Evolutionary conservation across 2,329 filamentous ascomycete genomes (phyloP).

Genomic region (Calonectria fujianensis): DNA sequence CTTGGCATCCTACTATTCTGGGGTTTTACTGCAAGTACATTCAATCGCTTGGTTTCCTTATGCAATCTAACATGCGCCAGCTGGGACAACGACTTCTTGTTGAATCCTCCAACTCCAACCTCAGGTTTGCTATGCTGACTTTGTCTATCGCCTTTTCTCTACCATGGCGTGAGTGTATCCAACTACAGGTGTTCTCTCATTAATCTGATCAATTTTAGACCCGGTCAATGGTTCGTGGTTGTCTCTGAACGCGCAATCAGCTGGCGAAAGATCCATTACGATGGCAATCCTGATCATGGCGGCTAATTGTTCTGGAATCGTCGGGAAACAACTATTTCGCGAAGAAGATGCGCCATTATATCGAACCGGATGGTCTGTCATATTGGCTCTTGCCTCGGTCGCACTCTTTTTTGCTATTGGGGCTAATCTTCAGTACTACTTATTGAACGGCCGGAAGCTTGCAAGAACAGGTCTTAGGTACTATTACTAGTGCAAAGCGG

Average conservation of each 20-base stretch:
- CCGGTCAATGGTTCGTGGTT: neutral
- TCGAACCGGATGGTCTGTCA: neutral
- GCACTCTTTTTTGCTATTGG: neutral
- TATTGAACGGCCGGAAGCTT: neutral
- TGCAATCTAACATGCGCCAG: neutral
- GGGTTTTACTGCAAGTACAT: neutral
- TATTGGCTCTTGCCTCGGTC: neutral
- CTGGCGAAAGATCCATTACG: neutral
- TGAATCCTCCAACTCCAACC: neutral
- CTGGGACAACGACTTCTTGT: constrained; percentile 2
- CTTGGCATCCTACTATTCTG: constrained; percentile 5
- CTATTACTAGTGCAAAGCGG: neutral
- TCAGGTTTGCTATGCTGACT: neutral
- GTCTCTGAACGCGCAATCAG: neutral
- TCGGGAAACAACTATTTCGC: neutral
- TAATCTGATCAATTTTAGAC: neutral
- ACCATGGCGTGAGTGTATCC: neutral
- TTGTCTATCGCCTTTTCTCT: constrained; percentile 1
- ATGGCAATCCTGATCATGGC: constrained; percentile 1
- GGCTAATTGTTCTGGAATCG: neutral
- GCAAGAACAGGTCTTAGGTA: neutral
- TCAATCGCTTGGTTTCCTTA: neutral
- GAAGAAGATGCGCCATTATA: neutral
- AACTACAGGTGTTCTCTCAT: neutral
- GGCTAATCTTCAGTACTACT: neutral